These are phyloP conservation scores for Microbotryum violaceum DNA, from an alignment of 1,284 basidiomycete genomes.

Conservation along the genomic window DNA sequence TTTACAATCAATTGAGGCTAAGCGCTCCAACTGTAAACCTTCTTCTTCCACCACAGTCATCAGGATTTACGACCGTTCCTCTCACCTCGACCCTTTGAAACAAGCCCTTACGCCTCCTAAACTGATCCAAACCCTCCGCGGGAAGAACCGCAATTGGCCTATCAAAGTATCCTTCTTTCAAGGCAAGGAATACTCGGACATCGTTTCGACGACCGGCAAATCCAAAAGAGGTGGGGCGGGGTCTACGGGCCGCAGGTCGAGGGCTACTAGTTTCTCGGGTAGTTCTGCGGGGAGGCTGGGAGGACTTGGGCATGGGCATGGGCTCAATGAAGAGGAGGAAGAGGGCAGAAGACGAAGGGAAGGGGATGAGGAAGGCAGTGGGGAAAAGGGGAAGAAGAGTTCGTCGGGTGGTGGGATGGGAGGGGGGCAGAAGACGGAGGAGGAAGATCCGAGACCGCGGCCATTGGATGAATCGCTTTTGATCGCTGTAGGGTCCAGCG, in stretches of 20 bases:
- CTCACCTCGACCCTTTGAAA: conserved; percentile 1
- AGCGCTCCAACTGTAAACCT: no score
- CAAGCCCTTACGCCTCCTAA: not conserved
- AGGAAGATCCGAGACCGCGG: not conserved
- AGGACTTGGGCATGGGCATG: not conserved
- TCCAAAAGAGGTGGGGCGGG: no score
- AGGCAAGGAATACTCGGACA: conserved; percentile 1
- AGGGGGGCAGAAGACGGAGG: no score
- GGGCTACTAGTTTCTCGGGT: not conserved
- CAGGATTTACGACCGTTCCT: conserved; percentile 2
- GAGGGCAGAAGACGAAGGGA: not conserved
- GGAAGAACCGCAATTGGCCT: conserved; percentile 16
- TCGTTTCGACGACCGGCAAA: not conserved
- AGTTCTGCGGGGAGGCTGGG: not conserved
- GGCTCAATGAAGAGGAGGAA: not conserved
- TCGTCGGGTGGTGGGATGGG: not conserved
- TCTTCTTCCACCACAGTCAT: not conserved
- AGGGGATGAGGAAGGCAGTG: not conserved
- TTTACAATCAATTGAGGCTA: not conserved
- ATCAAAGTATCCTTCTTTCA: conserved; percentile 13
- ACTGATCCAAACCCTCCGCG: conserved; percentile 11
- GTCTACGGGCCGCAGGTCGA: not conserved
- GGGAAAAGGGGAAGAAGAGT: not conserved
- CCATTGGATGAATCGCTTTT: conserved; percentile 2
- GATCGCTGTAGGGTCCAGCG: conserved; percentile 1